Evolutionary conservation across 2,329 filamentous ascomycete genomes (phyloP), one percentile per base, ranked within the genome.

Genomic region (Nothophoma quercina): DNA sequence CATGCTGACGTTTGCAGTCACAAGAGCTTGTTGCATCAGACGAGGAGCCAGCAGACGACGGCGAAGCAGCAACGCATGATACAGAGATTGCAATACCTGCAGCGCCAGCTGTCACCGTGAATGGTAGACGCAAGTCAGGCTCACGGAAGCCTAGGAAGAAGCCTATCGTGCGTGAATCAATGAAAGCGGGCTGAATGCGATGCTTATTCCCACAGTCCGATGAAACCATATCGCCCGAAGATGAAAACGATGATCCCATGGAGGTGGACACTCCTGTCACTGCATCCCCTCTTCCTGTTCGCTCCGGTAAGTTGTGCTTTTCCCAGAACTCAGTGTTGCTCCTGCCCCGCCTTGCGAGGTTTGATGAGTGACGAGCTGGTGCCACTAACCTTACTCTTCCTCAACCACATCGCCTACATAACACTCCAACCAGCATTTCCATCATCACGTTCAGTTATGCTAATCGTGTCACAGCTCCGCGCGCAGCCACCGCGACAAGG

Each of bases 11-110:
- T 15, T 25, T 30, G 26, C 46, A 71, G 68, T 71, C 68, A 13
- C 56, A 69, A 41, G 67, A 70, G 47, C 53, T 71, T 10, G 60
- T 71, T n/a, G 66, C 59, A 32, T 67, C 63, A 45, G 67, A 68
- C n/a, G 59, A 55, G 44, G 64, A 66, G 33, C 30, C 22, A 40
- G 63, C 54, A 53, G 65, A 70, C 18, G 51, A 62, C 22, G 40
- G 43, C 7, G 59, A 67, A 12, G 50, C 38, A 30, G 32, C 46
- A 43, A 35, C 51, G 4, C 34, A 46, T 5, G 23, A 32, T 9
- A 32, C 49, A 25, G 51, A 59, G 33, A 39, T 49, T 52, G 56
- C 44, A 38, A 52, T 55, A 22, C 51, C 60, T 19, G 33, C 50
- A 26, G 56, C 54, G 38, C 50, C 58, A 32, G 45, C 41, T 28